Percentiles rank a stretch among this genome's conserved stretches.
Conservation (phyloP, 2,329 filamentous ascomycete genomes). For the Alternaria solani region DNA sequence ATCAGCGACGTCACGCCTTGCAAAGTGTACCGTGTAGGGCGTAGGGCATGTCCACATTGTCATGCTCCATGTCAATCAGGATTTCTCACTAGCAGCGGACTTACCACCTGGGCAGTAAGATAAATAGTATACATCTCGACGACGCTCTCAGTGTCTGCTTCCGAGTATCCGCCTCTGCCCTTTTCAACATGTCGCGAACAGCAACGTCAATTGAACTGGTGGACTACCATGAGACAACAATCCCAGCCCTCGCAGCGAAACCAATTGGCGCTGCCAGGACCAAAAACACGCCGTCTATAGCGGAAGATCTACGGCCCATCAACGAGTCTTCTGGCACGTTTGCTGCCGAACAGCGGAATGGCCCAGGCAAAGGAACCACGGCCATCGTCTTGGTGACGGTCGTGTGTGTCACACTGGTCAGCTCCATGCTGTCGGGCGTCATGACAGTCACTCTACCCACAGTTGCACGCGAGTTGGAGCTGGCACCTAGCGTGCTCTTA, state of each 20-base stretch:
- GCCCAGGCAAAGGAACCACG: constrained; percentile 35
- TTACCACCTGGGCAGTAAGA: not conserved
- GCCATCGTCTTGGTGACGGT: constrained; percentile 8
- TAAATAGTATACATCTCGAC: not conserved
- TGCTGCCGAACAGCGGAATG: constrained; percentile 21
- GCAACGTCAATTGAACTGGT: constrained; percentile 40
- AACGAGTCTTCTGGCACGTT: constrained; percentile 19
- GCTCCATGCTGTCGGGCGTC: constrained; percentile 46
- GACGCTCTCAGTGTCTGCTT: not conserved
- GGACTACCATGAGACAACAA: constrained; percentile 17
- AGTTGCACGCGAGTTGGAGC: constrained; percentile 48
- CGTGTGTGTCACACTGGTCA: constrained; percentile 36
- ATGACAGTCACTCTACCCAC: constrained; percentile 54
- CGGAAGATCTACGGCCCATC: not conserved
- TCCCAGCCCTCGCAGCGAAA: constrained; percentile 16
- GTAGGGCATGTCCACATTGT: not conserved
- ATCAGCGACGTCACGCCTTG: not conserved
- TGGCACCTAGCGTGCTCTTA: constrained; percentile 36
- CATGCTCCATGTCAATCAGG: not conserved
- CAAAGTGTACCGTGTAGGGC: not conserved
- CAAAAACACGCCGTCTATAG: not conserved
- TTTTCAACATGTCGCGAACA: constrained; percentile 32
- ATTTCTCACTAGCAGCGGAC: not conserved
- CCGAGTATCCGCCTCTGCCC: not conserved
- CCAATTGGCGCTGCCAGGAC: constrained; percentile 1